A percentile compares a stretch with the other conserved stretches of the same genome.
Conservation (phyloP, 345 rosid species). For the Ricinus communis region DNA sequence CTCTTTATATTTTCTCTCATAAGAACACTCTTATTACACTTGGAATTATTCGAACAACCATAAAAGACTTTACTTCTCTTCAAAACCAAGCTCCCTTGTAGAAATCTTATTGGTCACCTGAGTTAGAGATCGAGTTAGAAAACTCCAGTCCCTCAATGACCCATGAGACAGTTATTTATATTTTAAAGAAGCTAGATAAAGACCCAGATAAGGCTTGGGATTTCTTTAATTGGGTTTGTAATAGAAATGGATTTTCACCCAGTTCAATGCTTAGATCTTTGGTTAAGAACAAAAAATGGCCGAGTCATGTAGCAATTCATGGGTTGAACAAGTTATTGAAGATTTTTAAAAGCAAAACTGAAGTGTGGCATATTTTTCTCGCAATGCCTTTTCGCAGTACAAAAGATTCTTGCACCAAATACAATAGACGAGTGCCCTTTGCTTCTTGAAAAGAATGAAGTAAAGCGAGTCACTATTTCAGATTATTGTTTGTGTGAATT, state of each 20-base stretch:
- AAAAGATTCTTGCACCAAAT: too few relatives aligned
- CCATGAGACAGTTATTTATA: slow-evolving; percentile 59
- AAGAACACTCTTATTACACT: slow-evolving; percentile 10
- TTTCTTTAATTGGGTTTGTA: slow-evolving; percentile 68
- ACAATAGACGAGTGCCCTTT: too few relatives aligned
- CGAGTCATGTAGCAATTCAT: too few relatives aligned
- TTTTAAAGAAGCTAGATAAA: slow-evolving; percentile 15
- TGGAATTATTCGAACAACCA: slow-evolving; percentile 22
- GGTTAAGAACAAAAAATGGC: too few relatives aligned
- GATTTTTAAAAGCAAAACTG: too few relatives aligned
- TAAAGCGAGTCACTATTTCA: too few relatives aligned
- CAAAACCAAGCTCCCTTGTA: slow-evolving; percentile 45
- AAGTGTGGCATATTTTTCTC: too few relatives aligned
- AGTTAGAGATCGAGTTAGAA: slow-evolving; percentile 35
- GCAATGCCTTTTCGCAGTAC: too few relatives aligned
- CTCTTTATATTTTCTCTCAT: slow-evolving; percentile 15
- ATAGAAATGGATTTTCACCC: slow-evolving; percentile 53
- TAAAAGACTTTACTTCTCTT: slow-evolving; percentile 38
- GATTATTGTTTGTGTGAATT: too few relatives aligned
- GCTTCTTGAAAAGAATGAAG: too few relatives aligned
- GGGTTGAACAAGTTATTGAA: too few relatives aligned
- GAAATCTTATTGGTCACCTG: slow-evolving; percentile 47
- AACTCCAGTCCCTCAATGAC: slow-evolving; percentile 28
- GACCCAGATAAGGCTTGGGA: slow-evolving; percentile 47
- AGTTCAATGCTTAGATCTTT: slow-evolving; percentile 70